Base-by-base conservation (phyloP, 495 filamentous ascomycete genomes). In the Penicillium lagena region DNA sequence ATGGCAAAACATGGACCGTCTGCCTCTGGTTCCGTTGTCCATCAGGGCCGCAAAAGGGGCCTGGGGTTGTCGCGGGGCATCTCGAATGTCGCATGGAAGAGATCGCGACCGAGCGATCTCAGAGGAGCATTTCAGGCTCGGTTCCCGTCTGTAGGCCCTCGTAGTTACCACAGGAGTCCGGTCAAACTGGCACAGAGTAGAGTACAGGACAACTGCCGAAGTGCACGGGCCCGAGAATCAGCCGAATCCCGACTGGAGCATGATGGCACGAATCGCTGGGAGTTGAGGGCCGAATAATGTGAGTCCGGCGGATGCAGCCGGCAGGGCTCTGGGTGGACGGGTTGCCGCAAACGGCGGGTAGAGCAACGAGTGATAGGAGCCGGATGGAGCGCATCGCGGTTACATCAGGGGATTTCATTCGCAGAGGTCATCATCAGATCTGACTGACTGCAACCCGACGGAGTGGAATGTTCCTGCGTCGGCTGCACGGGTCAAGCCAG, bases 381-480 rank as follows among this genome's bases (percentile, higher is more conserved):
- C 22, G 22, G 22, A 22, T 22, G 22, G 22, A 22, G 22, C 22
- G 22, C 22, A 13, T 43, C 22, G 40, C 42, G 35, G 43, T 38
- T 44, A 44, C 42, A 44, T 44, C 17, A 32, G 13, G 17, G 22
- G 34, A 15, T 29, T 35, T 38, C 32, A 45, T 45, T 45, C 36
- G 43, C 43, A 15, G 29, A 36, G 13, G 35, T 32, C 36, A 10
- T 39, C 36, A 15, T 35, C 12, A 15, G 27, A 43, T 48, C 43
- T 35, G 40, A 29, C 43, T 35, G 40, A 29, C 30, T 28, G 29
- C 45, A 33, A 34, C 35, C 40, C 45, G 45, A 47, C 33, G 13
- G 32, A 34, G 13, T 49, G 52, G 52, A 42, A 54, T 44, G 54
- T 55, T 44, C 51, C 54, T 51, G 51, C 51, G 47, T 37, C 37